A percentile compares a stretch with the other conserved stretches of the same genome.
Conservation (phyloP, 805 yeast genomes). For the Soucietia sequanensis region DNA sequence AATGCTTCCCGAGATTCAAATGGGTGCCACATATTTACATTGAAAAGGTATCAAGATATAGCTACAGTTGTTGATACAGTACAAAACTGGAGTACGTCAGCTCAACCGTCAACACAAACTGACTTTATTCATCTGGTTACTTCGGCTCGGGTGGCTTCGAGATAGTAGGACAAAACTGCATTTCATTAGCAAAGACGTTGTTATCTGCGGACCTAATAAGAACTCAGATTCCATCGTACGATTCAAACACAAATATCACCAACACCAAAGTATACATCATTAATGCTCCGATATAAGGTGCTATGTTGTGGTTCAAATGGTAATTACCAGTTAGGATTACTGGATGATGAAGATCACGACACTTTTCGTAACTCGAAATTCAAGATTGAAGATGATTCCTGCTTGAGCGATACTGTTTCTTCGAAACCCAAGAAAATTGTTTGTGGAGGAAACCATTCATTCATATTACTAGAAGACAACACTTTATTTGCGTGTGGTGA, state of each 20-base stretch:
- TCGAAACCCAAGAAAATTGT: slow-evolving; percentile 44
- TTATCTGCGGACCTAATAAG: too few species aligned
- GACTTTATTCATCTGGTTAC: too few species aligned
- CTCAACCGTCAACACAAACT: too few species aligned
- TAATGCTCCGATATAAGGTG: slow-evolving; percentile 15
- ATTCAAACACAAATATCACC: background rate
- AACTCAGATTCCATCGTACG: too few species aligned
- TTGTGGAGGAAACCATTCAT: slow-evolving; percentile 88
- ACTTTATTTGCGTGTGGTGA: slow-evolving; percentile 58
- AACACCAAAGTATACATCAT: background rate
- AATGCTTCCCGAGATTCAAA: too few species aligned
- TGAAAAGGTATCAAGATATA: too few species aligned
- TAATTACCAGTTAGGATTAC: slow-evolving; percentile 65
- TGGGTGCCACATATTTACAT: too few species aligned
- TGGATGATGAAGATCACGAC: slow-evolving; percentile 45
- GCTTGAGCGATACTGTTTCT: slow-evolving; percentile 8
- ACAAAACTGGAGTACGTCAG: too few species aligned
- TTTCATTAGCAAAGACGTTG: too few species aligned
- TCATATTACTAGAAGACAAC: slow-evolving; percentile 56
- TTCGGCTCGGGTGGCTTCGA: too few species aligned
- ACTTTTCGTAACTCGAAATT: slow-evolving; percentile 17
- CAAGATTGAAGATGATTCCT: slow-evolving; percentile 2
- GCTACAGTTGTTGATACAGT: too few species aligned
- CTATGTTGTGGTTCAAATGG: slow-evolving; percentile 86
- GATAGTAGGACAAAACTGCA: too few species aligned